Evolutionary conservation across 75 land plant species (phyloP).

Genomic region (Picea sitchensis): DNA sequence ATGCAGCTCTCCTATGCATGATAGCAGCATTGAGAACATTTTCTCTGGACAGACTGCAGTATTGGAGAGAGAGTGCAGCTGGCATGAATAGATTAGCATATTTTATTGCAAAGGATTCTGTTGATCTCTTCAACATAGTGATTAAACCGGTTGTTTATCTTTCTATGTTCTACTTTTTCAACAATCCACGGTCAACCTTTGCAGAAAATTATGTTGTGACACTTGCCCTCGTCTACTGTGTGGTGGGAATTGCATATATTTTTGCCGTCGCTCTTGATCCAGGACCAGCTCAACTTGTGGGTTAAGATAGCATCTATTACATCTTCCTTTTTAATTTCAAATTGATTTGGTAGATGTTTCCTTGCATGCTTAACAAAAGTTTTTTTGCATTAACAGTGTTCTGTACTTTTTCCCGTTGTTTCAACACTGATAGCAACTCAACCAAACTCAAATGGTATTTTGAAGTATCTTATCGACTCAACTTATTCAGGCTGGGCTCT

Average conservation of each 20-base stretch:
- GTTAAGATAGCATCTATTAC: background rate
- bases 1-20: conserved; percentile 86
- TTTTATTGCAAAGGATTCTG: conserved; percentile 83
- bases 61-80: conserved; percentile 88
- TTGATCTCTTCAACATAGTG: conserved; percentile 77
- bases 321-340: background rate
- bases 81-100: conserved; percentile 90
- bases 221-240: conserved; percentile 79
- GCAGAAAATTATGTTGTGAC: conserved; percentile 68
- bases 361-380: background rate
- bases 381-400: conserved; percentile 53
- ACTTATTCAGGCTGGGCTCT: conserved; percentile 84
- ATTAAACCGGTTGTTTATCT: conserved; percentile 90
- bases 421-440: conserved; percentile 73
- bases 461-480: conserved; percentile 28
- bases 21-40: conserved; percentile 89
- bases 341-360: background rate
- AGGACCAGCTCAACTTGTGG: conserved; percentile 88
- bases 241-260: conserved; percentile 81
- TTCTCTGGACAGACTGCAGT: conserved; percentile 80
- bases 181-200: conserved; percentile 88
- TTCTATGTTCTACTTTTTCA: conserved; percentile 95
- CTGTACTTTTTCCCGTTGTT: conserved; percentile 88
- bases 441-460: conserved; percentile 25
- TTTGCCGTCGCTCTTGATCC: conserved; percentile 75